Conservation (phyloP, 169 alveolate species). For the Neospora caninum region DNA sequence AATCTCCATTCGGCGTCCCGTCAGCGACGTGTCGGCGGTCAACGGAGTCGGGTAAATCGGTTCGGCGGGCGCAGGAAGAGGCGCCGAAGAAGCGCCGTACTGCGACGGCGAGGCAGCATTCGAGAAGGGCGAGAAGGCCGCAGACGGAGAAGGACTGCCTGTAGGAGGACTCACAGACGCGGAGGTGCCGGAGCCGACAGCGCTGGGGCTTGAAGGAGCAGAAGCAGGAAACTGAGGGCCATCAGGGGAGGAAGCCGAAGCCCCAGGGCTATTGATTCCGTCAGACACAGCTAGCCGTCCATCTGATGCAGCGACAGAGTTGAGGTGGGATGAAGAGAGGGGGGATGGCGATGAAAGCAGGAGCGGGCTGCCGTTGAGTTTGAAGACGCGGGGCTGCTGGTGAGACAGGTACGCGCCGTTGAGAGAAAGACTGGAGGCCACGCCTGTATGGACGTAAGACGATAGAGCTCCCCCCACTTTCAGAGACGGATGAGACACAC, state of each 20-base stretch:
- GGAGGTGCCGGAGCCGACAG: not conserved
- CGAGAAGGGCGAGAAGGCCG: not conserved
- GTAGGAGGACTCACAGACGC: not conserved
- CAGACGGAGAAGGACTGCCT: not conserved
- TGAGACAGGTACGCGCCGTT: not conserved
- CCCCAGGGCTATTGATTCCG: not conserved
- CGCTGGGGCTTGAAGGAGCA: too few relatives aligned
- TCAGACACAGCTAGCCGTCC: not conserved
- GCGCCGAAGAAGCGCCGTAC: not conserved
- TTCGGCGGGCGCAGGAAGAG: not conserved
- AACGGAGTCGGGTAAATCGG: not conserved
- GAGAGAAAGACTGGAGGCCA: not conserved
- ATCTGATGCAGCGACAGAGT: not conserved
- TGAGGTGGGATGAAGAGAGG: not conserved
- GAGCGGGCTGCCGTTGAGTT: not conserved
- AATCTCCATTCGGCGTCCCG: constrained; percentile 9
- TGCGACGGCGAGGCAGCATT: not conserved
- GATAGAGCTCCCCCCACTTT: not conserved
- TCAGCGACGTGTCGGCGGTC: not conserved
- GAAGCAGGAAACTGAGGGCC: not conserved
- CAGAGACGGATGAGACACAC: not conserved
- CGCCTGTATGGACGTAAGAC: not conserved
- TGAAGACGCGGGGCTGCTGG: not conserved
- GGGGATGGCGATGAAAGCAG: not conserved
- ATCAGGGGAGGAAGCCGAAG: not conserved